phyloP scores from a whole-genome alignment of 2,329 filamentous ascomycete genomes.

The Calonectria pseudoreteaudii region DNA sequence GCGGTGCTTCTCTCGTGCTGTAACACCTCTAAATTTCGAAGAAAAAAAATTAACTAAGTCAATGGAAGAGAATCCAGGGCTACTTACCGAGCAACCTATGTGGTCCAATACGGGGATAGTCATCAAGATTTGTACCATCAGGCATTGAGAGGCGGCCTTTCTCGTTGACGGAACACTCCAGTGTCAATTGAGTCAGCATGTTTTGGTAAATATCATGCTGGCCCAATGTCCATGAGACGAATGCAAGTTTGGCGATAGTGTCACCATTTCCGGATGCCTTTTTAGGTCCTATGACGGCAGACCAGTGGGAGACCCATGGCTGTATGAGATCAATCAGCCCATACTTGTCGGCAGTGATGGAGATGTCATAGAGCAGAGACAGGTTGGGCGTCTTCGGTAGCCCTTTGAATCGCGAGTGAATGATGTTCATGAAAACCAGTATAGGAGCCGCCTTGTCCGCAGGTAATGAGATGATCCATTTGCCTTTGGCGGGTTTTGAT shows the following conservation, averaged over 20 bases:
- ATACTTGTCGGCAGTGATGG: slow-evolving; percentile 8
- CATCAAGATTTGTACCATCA: neutral
- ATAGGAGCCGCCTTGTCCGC: neutral
- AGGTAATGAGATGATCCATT: slow-evolving; percentile 12
- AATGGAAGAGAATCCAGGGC: neutral
- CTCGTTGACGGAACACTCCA: neutral
- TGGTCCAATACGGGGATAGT: neutral
- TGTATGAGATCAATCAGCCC: neutral
- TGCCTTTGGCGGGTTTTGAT: neutral
- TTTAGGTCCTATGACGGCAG: neutral
- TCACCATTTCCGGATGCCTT: neutral
- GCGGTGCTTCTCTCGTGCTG: neutral
- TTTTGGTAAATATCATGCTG: neutral
- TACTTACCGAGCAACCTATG: neutral
- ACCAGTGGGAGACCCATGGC: slow-evolving; percentile 1
- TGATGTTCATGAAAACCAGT: slow-evolving; percentile 11
- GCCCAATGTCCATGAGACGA: neutral
- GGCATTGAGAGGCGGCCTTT: neutral
- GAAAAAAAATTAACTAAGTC: neutral
- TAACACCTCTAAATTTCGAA: neutral
- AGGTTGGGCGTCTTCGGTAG: neutral
- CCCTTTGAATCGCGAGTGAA: neutral
- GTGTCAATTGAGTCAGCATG: neutral
- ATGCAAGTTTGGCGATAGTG: neutral
- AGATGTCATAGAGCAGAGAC: neutral